A percentile compares a stretch with the other conserved stretches of the same genome.
Conservation (phyloP, 163 green algal species). For the Volvox carteri region DNA sequence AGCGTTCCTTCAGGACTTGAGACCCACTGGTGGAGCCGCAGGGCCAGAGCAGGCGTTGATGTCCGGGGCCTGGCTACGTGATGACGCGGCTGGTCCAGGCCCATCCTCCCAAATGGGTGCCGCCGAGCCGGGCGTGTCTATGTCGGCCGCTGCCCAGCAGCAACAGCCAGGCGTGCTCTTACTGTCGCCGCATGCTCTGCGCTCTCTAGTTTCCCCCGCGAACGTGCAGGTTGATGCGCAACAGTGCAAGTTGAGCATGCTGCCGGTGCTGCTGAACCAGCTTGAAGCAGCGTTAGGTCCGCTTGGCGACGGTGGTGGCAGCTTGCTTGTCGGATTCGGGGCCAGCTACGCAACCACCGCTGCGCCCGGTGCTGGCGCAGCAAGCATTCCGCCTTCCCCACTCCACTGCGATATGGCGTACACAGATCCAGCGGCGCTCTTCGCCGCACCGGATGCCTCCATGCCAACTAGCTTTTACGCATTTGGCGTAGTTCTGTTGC, state of each 20-base stretch:
- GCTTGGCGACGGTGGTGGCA: conserved; percentile 47
- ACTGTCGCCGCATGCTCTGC: conserved; percentile 65
- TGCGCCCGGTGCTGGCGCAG: not conserved
- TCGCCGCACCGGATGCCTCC: conserved; percentile 46
- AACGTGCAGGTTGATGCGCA: conserved; percentile 69
- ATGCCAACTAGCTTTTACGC: conserved; percentile 67
- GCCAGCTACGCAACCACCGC: not conserved
- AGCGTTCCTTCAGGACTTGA: conserved; percentile 69
- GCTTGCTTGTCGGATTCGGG: not conserved
- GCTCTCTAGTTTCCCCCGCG: conserved; percentile 62
- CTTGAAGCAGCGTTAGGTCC: conserved; percentile 64
- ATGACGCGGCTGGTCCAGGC: not conserved
- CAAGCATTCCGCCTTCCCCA: conserved; percentile 45
- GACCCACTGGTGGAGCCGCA: conserved; percentile 45
- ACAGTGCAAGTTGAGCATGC: conserved; percentile 66
- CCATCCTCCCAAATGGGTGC: conserved; percentile 1
- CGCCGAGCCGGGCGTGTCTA: conserved; percentile 23
- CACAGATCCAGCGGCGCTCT: conserved; percentile 70
- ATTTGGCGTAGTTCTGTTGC: conserved; percentile 72
- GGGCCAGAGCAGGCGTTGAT: conserved; percentile 9
- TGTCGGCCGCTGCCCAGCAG: not conserved
- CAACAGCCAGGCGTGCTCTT: conserved; percentile 37
- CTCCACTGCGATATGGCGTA: conserved; percentile 74
- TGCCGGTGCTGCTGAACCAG: conserved; percentile 74
- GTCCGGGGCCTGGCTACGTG: not conserved